Evolutionary conservation across 2,329 filamentous ascomycete genomes (phyloP), one percentile per base, ranked within the genome.

Genomic region (Dactylellina sp.): DNA sequence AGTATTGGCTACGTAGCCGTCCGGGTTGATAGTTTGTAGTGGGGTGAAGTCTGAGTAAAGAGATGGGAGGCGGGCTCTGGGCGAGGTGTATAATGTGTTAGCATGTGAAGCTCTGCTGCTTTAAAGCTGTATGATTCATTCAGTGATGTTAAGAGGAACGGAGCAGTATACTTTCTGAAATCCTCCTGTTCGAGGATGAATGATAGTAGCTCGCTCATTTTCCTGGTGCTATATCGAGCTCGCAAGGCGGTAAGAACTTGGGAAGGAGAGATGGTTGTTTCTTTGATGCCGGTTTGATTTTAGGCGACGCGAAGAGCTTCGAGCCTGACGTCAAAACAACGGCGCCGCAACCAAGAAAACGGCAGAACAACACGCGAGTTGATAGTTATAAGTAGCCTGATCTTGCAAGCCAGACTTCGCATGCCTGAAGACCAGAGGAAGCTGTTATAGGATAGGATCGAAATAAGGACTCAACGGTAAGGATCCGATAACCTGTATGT

Each of bases 31-130:
- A 40, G 86, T 87, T 78, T 86, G 86, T 77, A 94, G 92, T 3
- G 87, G 82, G 39, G 88, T 85, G 79, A 97, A 96, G 80, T 97
- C 93, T 52, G 92, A 93, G 82, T 96, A 97, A 49, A 97, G 88
- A 3, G 92, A 93, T 11, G 91, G 89, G 11, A 97, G 85, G 55
- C 93, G 91, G 76, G 89, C 86, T 82, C 89, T 92, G 25, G n/a
- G 55, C 32, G 7, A 22, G 46, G 32, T 25, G 28, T 62, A 59
- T 42, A n/a, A 7, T 7, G 32, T 25, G 32, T 25, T 39, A 52
- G 64, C 64, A 61, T 20, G 28, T 56, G 32, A 22, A 24, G 60
- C 32, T 39, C 24, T n/a, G n/a, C n/a, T n/a, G n/a, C n/a, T n/a
- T n/a, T n/a, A n/a, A n/a, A n/a, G n/a, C n/a, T n/a, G n/a, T n/a